Percentiles rank a stretch among this genome's conserved stretches.
Evolutionary conservation across 345 rosid species (phyloP).

Genomic region (Populus nigra): DNA sequence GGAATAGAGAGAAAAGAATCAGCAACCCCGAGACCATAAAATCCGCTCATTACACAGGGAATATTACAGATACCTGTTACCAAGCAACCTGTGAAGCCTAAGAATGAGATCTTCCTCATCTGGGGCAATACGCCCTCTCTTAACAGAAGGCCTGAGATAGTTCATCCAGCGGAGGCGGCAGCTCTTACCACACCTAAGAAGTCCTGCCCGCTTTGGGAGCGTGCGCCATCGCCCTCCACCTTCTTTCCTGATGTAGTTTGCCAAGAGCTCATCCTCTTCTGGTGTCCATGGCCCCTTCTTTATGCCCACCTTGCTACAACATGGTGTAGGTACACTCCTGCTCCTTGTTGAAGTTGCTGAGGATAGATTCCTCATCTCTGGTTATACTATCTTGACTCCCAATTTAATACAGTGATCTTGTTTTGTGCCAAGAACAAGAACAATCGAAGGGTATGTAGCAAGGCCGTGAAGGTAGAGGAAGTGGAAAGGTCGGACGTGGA

Average conservation of each 20-base stretch:
- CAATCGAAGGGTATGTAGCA: too few relatives aligned
- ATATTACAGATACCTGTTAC: constrained; percentile 40
- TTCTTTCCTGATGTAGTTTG: constrained; percentile 49
- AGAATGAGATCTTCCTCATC: constrained; percentile 72
- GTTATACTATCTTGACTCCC: too few relatives aligned
- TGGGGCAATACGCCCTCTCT: constrained; percentile 58
- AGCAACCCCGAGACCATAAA: neutral
- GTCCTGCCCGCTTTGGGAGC: constrained; percentile 55
- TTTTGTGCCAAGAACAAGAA: neutral
- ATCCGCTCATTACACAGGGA: neutral
- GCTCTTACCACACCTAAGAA: constrained; percentile 68
- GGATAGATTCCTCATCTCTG: constrained; percentile 31
- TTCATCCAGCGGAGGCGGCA: constrained; percentile 76
- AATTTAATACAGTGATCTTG: neutral
- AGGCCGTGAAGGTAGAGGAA: too few relatives aligned
- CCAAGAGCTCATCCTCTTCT: constrained; percentile 52
- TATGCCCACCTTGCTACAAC: constrained; percentile 39
- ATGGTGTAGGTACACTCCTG: constrained; percentile 11
- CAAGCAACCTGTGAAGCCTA: constrained; percentile 60
- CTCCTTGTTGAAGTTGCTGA: neutral
- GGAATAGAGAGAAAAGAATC: too few relatives aligned
- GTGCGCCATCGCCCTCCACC: constrained; percentile 66
- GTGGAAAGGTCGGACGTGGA: too few relatives aligned
- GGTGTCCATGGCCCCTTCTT: constrained; percentile 68
- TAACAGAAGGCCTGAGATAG: constrained; percentile 58